Percentiles rank a stretch among this genome's conserved stretches.
These are phyloP conservation scores for Botryotinia narcissicola DNA, from an alignment of 2,329 filamentous ascomycete species.

Conservation along the genomic window DNA sequence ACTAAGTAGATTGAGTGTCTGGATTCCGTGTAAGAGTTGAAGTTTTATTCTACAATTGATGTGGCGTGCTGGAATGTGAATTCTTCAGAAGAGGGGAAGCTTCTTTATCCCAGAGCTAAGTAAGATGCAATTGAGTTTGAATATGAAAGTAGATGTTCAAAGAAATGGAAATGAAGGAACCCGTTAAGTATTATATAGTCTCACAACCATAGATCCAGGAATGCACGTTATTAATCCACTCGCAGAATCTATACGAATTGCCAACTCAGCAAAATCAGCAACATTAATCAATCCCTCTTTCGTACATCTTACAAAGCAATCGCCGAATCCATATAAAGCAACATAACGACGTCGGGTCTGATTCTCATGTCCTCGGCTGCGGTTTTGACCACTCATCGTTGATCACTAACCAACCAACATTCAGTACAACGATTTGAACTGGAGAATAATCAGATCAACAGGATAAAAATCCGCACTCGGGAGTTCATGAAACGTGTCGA, in stretches of 20 bases:
- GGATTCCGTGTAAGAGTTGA: background rate
- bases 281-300: background rate
- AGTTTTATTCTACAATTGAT: background rate
- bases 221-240: background rate
- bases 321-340: background rate
- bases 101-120: background rate
- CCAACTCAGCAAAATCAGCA: background rate
- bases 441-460: background rate
- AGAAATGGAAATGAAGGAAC: background rate
- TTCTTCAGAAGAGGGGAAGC: background rate
- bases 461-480: background rate
- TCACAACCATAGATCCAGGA: background rate
- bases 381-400: background rate
- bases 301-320: background rate
- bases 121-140: background rate
- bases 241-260: background rate
- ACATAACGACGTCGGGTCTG: background rate
- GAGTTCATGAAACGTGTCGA: background rate
- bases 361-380: background rate
- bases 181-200: background rate
- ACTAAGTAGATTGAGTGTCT: background rate
- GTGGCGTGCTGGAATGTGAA: background rate
- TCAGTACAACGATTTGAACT: background rate
- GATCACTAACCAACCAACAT: background rate
- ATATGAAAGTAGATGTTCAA: background rate